A percentile compares a stretch with the other conserved stretches of the same genome.
Conservation (phyloP, 352 stramenopile species). For the Thalassiosira mediterranea region DNA sequence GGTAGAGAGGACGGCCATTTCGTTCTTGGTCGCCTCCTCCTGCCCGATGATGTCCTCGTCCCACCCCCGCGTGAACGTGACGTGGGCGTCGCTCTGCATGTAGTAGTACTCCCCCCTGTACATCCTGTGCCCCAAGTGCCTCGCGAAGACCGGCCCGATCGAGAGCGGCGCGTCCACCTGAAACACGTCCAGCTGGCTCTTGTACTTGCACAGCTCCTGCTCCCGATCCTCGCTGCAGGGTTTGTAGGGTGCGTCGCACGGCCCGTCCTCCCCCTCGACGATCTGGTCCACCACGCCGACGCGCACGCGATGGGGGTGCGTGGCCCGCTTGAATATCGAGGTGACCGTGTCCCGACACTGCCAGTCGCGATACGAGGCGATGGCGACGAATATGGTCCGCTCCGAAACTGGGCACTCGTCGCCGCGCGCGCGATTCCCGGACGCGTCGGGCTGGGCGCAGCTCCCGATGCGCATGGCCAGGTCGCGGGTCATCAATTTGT, state of each 20-base stretch:
- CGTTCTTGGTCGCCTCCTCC: slow-evolving; percentile 76
- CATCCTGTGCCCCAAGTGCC: slow-evolving; percentile 83
- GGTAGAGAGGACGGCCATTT: slow-evolving; percentile 84
- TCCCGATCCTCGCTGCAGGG: slow-evolving; percentile 67
- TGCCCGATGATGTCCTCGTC: slow-evolving; percentile 83
- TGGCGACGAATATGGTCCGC: slow-evolving; percentile 84
- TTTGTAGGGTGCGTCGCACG: slow-evolving; percentile 67
- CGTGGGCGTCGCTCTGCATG: slow-evolving; percentile 84
- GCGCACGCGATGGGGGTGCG: slow-evolving; percentile 70
- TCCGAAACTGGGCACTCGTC: slow-evolving; percentile 63
- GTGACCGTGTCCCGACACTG: slow-evolving; percentile 83
- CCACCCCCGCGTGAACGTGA: slow-evolving; percentile 81
- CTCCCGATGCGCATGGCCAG: slow-evolving; percentile 74
- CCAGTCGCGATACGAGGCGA: slow-evolving; percentile 86
- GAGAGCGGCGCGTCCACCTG: slow-evolving; percentile 78
- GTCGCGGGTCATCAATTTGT: slow-evolving; percentile 65
- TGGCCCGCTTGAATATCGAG: slow-evolving; percentile 71
- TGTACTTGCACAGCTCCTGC: slow-evolving; percentile 83
- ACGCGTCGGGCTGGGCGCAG: slow-evolving; percentile 64
- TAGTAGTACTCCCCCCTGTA: slow-evolving; percentile 87
- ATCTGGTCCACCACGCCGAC: slow-evolving; percentile 84
- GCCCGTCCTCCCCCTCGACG: slow-evolving; percentile 74
- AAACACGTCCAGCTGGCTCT: slow-evolving; percentile 82
- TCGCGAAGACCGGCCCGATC: slow-evolving; percentile 84
- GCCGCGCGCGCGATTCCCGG: slow-evolving; percentile 59